Evolutionary conservation across 345 rosid species (phyloP).

Genomic region (Syzygium grande): DNA sequence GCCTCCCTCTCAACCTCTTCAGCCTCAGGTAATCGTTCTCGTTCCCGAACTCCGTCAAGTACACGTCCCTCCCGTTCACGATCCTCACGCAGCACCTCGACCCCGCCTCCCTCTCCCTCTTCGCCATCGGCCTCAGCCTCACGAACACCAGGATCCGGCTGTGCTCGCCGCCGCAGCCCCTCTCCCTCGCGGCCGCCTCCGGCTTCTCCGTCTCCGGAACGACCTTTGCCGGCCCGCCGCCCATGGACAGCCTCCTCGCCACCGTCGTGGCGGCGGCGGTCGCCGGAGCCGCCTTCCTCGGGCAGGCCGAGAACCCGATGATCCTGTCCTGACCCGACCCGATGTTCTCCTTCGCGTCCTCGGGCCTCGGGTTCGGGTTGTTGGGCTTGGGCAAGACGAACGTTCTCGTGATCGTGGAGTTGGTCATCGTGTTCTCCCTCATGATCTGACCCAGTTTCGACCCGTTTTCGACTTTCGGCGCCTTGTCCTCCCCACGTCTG

Average conservation of each 20-base stretch:
- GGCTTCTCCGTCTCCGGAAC: slow-evolving; percentile 27
- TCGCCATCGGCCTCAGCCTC: slow-evolving; percentile 90
- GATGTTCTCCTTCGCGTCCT: slow-evolving; percentile 68
- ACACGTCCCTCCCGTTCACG: slow-evolving; percentile 74
- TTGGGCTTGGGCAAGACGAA: slow-evolving; percentile 38
- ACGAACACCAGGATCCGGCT: slow-evolving; percentile 78
- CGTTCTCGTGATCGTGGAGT: slow-evolving; percentile 32
- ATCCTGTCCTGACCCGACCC: slow-evolving; percentile 42
- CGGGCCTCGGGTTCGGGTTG: not conserved
- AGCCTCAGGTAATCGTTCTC: slow-evolving; percentile 85
- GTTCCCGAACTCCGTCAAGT: slow-evolving; percentile 68
- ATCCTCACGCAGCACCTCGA: slow-evolving; percentile 72
- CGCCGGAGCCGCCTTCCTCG: slow-evolving; percentile 25
- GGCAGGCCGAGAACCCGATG: slow-evolving; percentile 40
- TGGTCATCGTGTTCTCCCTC: slow-evolving; percentile 36
- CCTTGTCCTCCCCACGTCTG: slow-evolving; percentile 30
- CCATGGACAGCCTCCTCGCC: slow-evolving; percentile 75
- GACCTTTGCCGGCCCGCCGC: slow-evolving; percentile 3
- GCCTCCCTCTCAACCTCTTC: slow-evolving; percentile 81
- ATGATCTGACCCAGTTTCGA: slow-evolving; percentile 9
- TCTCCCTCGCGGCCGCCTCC: slow-evolving; percentile 22
- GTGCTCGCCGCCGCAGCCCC: slow-evolving; percentile 6
- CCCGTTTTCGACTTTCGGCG: slow-evolving; percentile 14
- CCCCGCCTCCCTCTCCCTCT: slow-evolving; percentile 82
- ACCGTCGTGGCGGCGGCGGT: slow-evolving; percentile 11